A percentile compares a stretch with the other conserved stretches of the same genome.
These are phyloP conservation scores for Triticum urartu DNA, from an alignment of 176 grass and related monocot species.

Conservation along the genomic window DNA sequence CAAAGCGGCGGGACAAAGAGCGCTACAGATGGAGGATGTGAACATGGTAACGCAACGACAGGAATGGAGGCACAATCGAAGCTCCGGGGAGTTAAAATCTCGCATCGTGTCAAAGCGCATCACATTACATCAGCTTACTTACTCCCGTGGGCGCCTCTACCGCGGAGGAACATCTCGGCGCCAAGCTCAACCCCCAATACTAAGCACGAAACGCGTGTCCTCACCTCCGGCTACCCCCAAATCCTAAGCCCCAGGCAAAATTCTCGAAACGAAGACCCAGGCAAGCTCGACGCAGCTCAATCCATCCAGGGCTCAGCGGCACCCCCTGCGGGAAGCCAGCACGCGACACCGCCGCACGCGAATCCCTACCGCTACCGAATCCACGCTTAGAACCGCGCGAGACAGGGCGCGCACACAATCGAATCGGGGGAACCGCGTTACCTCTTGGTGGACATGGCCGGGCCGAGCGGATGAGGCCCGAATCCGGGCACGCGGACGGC, in stretches of 20 bases:
- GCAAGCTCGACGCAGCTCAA: slow-evolving; percentile 13
- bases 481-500: neutral
- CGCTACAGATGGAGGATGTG: neutral
- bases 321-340: neutral
- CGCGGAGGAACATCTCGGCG: neutral
- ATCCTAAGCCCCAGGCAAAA: neutral
- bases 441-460: slow-evolving; percentile 46
- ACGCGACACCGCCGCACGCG: neutral
- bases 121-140: neutral
- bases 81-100: neutral
- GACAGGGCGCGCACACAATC: neutral
- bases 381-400: neutral
- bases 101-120: neutral
- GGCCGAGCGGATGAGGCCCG: neutral
- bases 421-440: neutral
- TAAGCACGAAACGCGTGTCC: neutral
- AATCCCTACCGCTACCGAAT: neutral
- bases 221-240: neutral
- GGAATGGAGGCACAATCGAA: neutral
- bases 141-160: neutral
- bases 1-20: neutral
- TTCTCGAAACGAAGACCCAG: neutral
- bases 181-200: neutral
- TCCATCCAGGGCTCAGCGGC: neutral
- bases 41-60: neutral